Conservation (phyloP, 2,329 filamentous ascomycete genomes). For the Xylariaceae sp. region DNA sequence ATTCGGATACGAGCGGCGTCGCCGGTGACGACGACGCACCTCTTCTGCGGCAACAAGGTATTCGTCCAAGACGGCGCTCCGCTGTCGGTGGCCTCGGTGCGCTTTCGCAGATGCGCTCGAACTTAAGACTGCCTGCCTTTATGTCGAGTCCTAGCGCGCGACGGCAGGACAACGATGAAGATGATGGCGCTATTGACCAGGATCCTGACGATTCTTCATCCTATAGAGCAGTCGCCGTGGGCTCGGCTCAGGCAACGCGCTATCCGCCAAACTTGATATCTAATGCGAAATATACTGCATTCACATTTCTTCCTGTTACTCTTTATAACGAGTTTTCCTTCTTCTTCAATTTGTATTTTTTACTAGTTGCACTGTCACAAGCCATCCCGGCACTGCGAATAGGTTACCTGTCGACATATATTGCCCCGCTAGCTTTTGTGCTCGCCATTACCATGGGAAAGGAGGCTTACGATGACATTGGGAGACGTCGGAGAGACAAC, state of each 20-base stretch:
- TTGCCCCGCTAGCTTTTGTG: constrained; percentile 88
- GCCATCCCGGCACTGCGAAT: constrained; percentile 84
- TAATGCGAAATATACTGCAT: constrained; percentile 94
- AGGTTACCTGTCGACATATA: constrained; percentile 90
- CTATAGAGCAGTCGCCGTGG: constrained; percentile 70
- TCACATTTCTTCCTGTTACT: constrained; percentile 89
- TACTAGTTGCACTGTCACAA: constrained; percentile 91
- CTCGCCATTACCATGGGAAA: constrained; percentile 89
- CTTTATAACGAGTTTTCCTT: constrained; percentile 99
- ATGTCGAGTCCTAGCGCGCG: constrained; percentile 41
- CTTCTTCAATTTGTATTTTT: constrained; percentile 99
- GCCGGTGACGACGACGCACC: constrained; percentile 69
- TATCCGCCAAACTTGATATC: constrained; percentile 90
- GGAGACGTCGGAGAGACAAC: constrained; percentile 74
- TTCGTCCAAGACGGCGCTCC: constrained; percentile 32
- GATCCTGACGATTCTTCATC: constrained; percentile 59
- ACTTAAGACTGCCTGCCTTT: constrained; percentile 62
- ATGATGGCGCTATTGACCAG: constrained; percentile 44
- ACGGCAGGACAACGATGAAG: constrained; percentile 40
- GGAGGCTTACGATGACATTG: constrained; percentile 91
- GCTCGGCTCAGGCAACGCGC: constrained; percentile 63
- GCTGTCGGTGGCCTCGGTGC: constrained; percentile 39
- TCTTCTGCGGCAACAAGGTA: constrained; percentile 51
- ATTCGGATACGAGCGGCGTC: constrained; percentile 54
- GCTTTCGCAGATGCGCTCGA: constrained; percentile 45